These are phyloP conservation scores for Sequoiadendron giganteum DNA, from an alignment of 75 land plant species.

Conservation along the genomic window DNA sequence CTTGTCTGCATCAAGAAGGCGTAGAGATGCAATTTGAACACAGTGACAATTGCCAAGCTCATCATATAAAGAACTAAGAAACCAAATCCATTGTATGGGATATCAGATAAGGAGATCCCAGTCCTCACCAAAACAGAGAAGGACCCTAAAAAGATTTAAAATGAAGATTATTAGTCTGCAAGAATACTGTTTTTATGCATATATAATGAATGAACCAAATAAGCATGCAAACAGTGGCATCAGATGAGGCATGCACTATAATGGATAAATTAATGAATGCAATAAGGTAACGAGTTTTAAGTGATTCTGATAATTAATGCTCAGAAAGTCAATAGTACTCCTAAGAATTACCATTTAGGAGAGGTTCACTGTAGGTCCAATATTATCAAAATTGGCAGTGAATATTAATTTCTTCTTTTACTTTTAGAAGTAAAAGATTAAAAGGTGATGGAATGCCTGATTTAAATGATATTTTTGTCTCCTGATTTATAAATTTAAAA, in stretches of 20 bases:
- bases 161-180: not conserved
- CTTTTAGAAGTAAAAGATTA: not conserved
- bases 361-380: not conserved
- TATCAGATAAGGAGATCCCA: not conserved
- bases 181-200: not conserved
- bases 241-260: not conserved
- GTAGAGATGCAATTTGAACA: not conserved
- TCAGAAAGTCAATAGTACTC: not conserved
- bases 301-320: not conserved
- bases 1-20: not conserved
- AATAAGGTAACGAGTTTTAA: too few relatives aligned
- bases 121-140: not conserved
- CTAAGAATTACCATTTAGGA: not conserved
- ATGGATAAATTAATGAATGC: not conserved
- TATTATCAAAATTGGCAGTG: not conserved
- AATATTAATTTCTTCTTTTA: not conserved
- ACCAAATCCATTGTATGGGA: not conserved
- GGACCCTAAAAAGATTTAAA: not conserved
- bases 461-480: not conserved
- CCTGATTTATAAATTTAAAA: not conserved
- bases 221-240: not conserved
- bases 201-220: too few relatives aligned
- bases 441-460: not conserved
- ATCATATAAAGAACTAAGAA: not conserved
- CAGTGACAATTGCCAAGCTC: not conserved